Percentiles rank a stretch among this genome's conserved stretches.
phyloP scores from a whole-genome alignment of 2,329 filamentous ascomycete genomes.

The Ceratocystis colombiana region DNA sequence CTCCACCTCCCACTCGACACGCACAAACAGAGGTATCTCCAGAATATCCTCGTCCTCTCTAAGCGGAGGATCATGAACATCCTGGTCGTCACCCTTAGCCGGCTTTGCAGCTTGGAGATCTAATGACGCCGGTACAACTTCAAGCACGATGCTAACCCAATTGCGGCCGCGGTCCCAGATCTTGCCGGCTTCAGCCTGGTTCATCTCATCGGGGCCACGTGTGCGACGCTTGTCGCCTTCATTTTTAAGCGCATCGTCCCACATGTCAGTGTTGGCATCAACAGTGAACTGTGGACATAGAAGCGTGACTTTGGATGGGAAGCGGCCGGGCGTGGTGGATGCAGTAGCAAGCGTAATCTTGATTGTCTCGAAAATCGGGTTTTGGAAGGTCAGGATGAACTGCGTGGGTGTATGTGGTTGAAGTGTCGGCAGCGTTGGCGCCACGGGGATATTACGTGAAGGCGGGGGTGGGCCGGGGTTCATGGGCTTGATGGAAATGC shows the following conservation, averaged over 20 bases:
- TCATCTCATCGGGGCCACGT: slow-evolving; percentile 30
- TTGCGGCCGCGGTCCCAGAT: slow-evolving; percentile 93
- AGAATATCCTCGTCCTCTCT: slow-evolving; percentile 54
- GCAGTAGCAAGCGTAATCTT: slow-evolving; percentile 82
- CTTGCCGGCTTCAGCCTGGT: slow-evolving; percentile 68
- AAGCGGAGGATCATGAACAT: slow-evolving; percentile 40
- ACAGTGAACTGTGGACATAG: slow-evolving; percentile 91
- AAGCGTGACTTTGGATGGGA: slow-evolving; percentile 73
- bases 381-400: slow-evolving; percentile 81
- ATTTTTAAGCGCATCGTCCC: slow-evolving; percentile 71
- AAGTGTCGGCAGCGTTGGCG: slow-evolving; percentile 40
- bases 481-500: slow-evolving; percentile 61
- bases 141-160: slow-evolving; percentile 88
- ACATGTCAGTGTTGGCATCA: slow-evolving; percentile 78
- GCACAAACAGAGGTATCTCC: slow-evolving; percentile 90
- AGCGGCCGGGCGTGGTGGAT: slow-evolving; percentile 63
- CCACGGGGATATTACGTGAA: slow-evolving; percentile 20
- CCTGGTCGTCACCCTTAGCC: slow-evolving; percentile 32
- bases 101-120: slow-evolving; percentile 34
- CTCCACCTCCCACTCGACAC: slow-evolving; percentile 80
- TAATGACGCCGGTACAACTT: slow-evolving; percentile 62
- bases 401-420: slow-evolving; percentile 50
- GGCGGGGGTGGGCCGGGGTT: slow-evolving; percentile 27
- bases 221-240: slow-evolving; percentile 34
- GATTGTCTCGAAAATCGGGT: slow-evolving; percentile 86